Evolutionary conservation across 306 rosid species (phyloP).

Genomic region (Cucurbita moschata): DNA sequence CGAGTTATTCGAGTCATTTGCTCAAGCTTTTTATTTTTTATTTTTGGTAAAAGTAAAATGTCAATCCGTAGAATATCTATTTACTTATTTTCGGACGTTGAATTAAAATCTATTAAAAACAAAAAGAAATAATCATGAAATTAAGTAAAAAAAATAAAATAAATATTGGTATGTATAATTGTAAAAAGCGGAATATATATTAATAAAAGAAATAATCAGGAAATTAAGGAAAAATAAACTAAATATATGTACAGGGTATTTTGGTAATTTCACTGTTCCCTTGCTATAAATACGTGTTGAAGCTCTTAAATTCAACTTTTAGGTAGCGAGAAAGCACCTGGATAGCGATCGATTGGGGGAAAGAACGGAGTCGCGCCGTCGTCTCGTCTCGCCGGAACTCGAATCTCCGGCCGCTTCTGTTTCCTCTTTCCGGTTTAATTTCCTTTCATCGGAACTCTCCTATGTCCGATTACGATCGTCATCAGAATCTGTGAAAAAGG

Average conservation of each 20-base stretch:
- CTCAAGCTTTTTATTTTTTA: no score
- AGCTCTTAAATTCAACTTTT: neutral
- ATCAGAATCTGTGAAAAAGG: neutral
- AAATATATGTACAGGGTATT: neutral
- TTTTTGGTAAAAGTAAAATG: no score
- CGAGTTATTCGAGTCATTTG: no score
- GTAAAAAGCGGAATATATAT: no score
- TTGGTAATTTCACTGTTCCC: neutral
- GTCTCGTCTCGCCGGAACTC: neutral
- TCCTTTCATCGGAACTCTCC: neutral
- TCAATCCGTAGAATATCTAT: no score
- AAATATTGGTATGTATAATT: no score
- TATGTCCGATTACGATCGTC: neutral
- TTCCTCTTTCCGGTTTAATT: neutral
- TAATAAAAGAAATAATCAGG: no score
- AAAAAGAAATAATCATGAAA: no score
- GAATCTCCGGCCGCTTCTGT: constrained; percentile 14
- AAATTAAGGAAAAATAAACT: no score
- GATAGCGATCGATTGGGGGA: neutral
- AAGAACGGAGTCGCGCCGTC: neutral
- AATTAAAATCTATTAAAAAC: no score
- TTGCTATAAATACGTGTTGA: constrained; percentile 22
- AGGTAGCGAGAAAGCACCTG: constrained; percentile 24
- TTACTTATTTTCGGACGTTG: no score
- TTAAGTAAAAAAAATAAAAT: no score